Conservation (phyloP, 208 protist species). For the Endotrypanum monterogeii region DNA sequence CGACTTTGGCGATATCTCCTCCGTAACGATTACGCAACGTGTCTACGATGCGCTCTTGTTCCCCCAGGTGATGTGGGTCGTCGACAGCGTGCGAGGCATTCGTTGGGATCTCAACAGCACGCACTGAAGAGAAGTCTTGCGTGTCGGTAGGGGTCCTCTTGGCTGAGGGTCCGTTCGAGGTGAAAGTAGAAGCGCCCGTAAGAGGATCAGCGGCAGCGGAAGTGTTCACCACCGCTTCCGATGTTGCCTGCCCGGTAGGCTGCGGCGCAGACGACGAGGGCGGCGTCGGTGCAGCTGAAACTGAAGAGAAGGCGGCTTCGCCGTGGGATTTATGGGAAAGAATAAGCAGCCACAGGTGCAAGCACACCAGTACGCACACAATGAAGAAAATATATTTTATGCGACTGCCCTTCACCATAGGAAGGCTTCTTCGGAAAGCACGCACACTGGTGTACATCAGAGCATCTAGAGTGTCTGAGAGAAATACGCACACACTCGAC, state of each 20-base stretch:
- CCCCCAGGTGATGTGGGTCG: neutral
- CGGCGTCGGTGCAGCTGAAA: neutral
- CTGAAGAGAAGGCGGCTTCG: neutral
- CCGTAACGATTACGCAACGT: constrained; percentile 8
- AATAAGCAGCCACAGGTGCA: neutral
- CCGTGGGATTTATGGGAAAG: neutral
- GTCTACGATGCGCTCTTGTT: neutral
- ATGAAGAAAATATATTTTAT: neutral
- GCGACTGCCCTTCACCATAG: neutral
- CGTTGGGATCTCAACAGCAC: neutral
- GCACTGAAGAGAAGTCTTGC: neutral
- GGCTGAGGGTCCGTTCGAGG: neutral
- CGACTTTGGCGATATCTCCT: constrained; percentile 7
- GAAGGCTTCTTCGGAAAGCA: neutral
- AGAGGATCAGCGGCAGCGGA: neutral
- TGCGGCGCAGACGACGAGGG: neutral
- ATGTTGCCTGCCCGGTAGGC: neutral
- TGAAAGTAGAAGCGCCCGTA: neutral
- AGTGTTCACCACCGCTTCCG: neutral
- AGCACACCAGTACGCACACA: neutral
- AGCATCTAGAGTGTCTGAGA: neutral
- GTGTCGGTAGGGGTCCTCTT: neutral
- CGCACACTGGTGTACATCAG: neutral
- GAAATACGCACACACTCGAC: neutral
- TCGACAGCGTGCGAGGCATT: neutral